Evolutionary conservation across 352 stramenopile species (phyloP).

Genomic region (Pythium periplocum): DNA sequence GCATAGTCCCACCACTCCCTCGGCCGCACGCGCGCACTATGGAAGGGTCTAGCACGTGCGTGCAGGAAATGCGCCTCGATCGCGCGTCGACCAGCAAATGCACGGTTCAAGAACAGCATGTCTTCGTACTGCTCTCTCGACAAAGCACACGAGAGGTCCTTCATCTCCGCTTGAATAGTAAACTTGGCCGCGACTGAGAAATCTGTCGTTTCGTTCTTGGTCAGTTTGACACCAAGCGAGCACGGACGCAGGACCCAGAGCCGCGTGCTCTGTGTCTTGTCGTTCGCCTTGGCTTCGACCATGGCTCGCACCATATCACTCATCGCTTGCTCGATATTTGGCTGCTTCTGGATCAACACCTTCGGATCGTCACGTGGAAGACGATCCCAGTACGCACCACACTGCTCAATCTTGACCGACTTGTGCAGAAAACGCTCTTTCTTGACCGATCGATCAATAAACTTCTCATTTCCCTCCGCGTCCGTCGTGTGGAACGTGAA

Average conservation of each 20-base stretch:
- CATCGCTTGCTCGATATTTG: slow-evolving; percentile 36
- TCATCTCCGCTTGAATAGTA: slow-evolving; percentile 47
- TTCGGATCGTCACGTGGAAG: slow-evolving; percentile 15
- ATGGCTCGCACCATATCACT: slow-evolving; percentile 42
- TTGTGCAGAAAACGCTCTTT: slow-evolving; percentile 56
- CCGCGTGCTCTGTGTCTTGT: slow-evolving; percentile 1
- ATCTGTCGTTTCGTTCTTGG: slow-evolving; percentile 75
- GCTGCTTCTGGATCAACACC: slow-evolving; percentile 30
- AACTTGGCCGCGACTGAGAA: slow-evolving; percentile 67
- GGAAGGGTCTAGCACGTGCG: slow-evolving; percentile 49
- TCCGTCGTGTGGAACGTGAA: slow-evolving; percentile 77
- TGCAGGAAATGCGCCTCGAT: slow-evolving; percentile 70
- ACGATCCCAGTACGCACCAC: slow-evolving; percentile 69
- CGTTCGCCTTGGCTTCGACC: slow-evolving; percentile 4
- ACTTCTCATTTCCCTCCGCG: slow-evolving; percentile 50
- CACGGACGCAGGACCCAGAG: slow-evolving; percentile 54
- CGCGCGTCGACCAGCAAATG: slow-evolving; percentile 48
- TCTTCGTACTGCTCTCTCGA: slow-evolving; percentile 81
- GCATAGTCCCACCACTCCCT: slow-evolving; percentile 80
- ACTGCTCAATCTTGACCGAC: slow-evolving; percentile 38
- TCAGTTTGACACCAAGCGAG: slow-evolving; percentile 52
- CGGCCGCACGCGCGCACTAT: slow-evolving; percentile 27
- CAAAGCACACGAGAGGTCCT: slow-evolving; percentile 39
- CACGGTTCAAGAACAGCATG: slow-evolving; percentile 63
- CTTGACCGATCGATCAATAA: slow-evolving; percentile 49